Conservation (phyloP, 192 early-diverging fungal genomes). For the Dissophora ornata region DNA sequence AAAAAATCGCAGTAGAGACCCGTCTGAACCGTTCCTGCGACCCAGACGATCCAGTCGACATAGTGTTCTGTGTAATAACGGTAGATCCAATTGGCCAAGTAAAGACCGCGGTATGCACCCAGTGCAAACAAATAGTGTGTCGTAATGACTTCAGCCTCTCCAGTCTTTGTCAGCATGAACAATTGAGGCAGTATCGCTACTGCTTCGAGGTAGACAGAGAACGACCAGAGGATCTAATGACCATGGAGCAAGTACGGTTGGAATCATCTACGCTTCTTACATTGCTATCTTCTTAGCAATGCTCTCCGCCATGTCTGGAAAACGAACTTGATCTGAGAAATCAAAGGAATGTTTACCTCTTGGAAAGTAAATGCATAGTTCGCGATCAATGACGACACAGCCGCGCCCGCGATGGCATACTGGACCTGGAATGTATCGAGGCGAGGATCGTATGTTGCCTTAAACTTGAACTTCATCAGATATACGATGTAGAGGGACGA, state of each 20-base stretch:
- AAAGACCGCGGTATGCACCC: constrained; percentile 72
- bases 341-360: too few relatives aligned
- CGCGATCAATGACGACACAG: constrained; percentile 77
- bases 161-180: constrained; percentile 94
- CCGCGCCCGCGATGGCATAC: constrained; percentile 79
- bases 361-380: constrained; percentile 76
- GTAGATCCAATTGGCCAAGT: constrained; percentile 92
- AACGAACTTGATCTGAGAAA: too few relatives aligned
- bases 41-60: constrained; percentile 87
- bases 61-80: constrained; percentile 79
- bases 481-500: constrained; percentile 90
- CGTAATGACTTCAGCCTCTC: constrained; percentile 99
- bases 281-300: too few relatives aligned
- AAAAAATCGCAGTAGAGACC: constrained; percentile 97
- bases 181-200: constrained; percentile 98
- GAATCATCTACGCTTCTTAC: too few relatives aligned
- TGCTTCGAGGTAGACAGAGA: constrained; percentile 96
- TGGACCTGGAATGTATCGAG: constrained; percentile 93
- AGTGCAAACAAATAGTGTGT: constrained; percentile 98
- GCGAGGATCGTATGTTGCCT: constrained; percentile 93
- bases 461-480: constrained; percentile 86
- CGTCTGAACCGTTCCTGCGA: constrained; percentile 94
- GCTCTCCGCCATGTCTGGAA: too few relatives aligned
- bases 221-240: constrained; percentile 90
- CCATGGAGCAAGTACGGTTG: too few relatives aligned